Base-by-base conservation (phyloP, 1,139 yeast species). In the Tardiomyces blankii region DNA sequence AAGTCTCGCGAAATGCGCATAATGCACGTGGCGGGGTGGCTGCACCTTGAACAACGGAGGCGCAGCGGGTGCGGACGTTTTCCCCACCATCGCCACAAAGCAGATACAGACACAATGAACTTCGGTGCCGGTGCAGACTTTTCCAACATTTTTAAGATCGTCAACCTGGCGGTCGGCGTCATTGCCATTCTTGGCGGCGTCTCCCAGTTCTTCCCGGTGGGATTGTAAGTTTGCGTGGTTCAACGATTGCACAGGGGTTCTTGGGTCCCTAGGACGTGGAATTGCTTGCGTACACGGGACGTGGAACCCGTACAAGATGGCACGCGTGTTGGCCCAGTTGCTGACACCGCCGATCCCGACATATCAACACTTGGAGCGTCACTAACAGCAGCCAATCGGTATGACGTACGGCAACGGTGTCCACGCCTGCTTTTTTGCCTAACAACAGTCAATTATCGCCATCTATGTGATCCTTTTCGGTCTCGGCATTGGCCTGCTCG, bases 101-200 rank as follows among this genome's bases (percentile, higher is more conserved):
- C n/a, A 5, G 25, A 21, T 21, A 21, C 25, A 21, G 25, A 21
- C n/a, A 30, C 5, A 9, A 30, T 30, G 35, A 30, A 30, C 16
- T 30, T 30, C 9, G 35, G 35, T 5, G 35, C 9, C 35, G 35
- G 35, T 11, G 35, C 35, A 5, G 35, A 30, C 16, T 30, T 30
- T 30, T 30, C 35, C n/a, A 77, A 75, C 18, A 74, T 72, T 18
- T 84, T 86, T 67, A 80, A 76, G 55, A 68, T 74, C 38, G 75
- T 77, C 58, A 85, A 86, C 58, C 61, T 86, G 47, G 65, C 72
- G 1, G 82, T 83, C 28, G 88, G 86, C 5, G 72, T 71, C 1
- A 64, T 84, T 42, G 52, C 68, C 74, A 77, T 70, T 52, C 50
- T 71, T 59, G 69, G 74, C 30, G 93, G 85, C 25, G 63, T 74